Evolutionary conservation across 768 basidiomycete genomes (phyloP).

Genomic region (Auricularia heimuer): DNA sequence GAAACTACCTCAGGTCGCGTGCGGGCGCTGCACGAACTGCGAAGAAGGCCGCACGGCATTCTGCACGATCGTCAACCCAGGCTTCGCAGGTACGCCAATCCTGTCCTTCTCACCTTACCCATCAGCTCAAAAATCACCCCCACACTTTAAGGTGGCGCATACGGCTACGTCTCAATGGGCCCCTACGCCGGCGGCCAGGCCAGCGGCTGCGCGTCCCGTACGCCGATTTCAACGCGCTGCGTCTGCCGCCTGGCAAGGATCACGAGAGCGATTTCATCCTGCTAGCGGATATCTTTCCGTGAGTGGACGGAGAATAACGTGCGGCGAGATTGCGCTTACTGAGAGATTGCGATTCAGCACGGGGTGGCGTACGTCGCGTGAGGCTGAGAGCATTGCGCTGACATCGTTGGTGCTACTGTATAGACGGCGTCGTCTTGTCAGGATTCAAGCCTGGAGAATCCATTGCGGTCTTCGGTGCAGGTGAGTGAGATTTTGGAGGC

Average conservation of each 20-base stretch:
- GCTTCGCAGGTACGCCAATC: slow-evolving; percentile 32
- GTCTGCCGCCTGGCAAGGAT: slow-evolving; percentile 41
- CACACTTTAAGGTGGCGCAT: slow-evolving; percentile 27
- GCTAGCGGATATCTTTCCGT: slow-evolving; percentile 48
- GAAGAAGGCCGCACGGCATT: slow-evolving; percentile 44
- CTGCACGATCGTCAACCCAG: slow-evolving; percentile 49
- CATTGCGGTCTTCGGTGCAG: too few relatives aligned
- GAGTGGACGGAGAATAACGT: slow-evolving; percentile 22
- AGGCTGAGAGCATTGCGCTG: too few relatives aligned
- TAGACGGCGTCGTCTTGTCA: too few relatives aligned
- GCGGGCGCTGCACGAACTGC: slow-evolving; percentile 48
- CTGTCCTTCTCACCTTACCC: not conserved
- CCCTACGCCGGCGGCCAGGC: slow-evolving; percentile 36
- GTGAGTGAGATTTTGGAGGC: too few relatives aligned
- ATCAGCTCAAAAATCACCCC: slow-evolving; percentile 36
- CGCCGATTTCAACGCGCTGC: slow-evolving; percentile 46
- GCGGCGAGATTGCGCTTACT: not conserved
- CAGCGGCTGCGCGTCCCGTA: slow-evolving; percentile 47
- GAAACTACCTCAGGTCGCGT: slow-evolving; percentile 51
- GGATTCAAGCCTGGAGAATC: too few relatives aligned
- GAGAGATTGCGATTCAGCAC: not conserved
- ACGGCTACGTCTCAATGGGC: slow-evolving; percentile 47
- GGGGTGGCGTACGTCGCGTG: not conserved
- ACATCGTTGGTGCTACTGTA: too few relatives aligned
- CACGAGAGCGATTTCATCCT: slow-evolving; percentile 47